phyloP scores from a whole-genome alignment of 352 stramenopile species.

The Poterioochromonas sp. region DNA sequence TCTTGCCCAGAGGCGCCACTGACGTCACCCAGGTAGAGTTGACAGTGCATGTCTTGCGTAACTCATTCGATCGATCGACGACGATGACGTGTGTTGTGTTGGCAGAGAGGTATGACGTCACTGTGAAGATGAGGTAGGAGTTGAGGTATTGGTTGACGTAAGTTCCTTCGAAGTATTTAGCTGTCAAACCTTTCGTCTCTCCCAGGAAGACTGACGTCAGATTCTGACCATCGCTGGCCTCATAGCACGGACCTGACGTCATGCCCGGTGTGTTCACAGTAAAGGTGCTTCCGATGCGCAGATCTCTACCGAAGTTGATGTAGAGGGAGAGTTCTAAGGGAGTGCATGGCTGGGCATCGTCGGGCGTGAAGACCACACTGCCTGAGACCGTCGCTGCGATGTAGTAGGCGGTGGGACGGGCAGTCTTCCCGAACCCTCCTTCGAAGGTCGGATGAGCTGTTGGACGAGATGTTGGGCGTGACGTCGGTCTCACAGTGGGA shows the following conservation, averaged over 20 bases:
- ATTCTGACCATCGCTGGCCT: neutral
- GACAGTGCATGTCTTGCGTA: neutral
- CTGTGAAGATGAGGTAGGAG: neutral
- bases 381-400: neutral
- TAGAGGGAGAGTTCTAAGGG: neutral
- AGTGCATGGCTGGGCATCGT: neutral
- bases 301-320: neutral
- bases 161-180: neutral
- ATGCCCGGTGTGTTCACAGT: neutral
- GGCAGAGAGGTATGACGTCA: neutral
- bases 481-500: neutral
- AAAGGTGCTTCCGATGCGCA: neutral
- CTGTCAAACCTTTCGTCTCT: neutral
- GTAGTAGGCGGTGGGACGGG: neutral
- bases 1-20: neutral
- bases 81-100: neutral
- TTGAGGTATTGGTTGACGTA: neutral
- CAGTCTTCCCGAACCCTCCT: neutral
- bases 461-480: neutral
- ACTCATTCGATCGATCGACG: neutral
- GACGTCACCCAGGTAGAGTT: neutral
- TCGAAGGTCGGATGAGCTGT: neutral
- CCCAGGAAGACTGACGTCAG: neutral
- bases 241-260: neutral
- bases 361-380: neutral